These are phyloP conservation scores for Colletotrichum sp. DNA, from an alignment of 2,329 filamentous ascomycete genomes.

Conservation along the genomic window DNA sequence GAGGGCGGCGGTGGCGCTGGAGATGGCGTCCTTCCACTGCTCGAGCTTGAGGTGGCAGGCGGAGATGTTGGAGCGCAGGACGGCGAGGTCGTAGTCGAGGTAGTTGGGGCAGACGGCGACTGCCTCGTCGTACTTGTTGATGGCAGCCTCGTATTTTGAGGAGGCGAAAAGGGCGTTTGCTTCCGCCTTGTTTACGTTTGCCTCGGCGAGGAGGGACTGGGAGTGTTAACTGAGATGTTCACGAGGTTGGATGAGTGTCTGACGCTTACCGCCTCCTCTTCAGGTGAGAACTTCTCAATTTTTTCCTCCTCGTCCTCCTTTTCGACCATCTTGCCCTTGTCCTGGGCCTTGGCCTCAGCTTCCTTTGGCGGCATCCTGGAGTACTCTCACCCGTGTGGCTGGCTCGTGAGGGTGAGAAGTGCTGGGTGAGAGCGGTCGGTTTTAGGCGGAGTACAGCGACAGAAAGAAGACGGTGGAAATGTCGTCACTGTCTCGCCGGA, in stretches of 20 bases:
- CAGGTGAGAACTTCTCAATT: slow-evolving; percentile 51
- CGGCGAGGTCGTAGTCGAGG: slow-evolving; percentile 85
- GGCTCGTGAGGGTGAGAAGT: not conserved
- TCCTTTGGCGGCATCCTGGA: slow-evolving; percentile 4
- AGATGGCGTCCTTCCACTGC: slow-evolving; percentile 84
- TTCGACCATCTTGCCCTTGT: not conserved
- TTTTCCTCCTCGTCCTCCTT: slow-evolving; percentile 30
- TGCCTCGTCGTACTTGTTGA: slow-evolving; percentile 83
- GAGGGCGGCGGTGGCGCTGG: slow-evolving; percentile 74
- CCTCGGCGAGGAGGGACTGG: slow-evolving; percentile 72
- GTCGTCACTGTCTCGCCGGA: slow-evolving; percentile 15
- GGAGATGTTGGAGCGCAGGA: slow-evolving; percentile 86
- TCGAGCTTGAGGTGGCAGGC: slow-evolving; percentile 86
- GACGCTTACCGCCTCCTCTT: slow-evolving; percentile 60
- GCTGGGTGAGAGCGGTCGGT: not conserved
- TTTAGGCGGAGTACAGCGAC: not conserved
- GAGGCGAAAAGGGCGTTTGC: slow-evolving; percentile 83
- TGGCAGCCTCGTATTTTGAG: slow-evolving; percentile 75
- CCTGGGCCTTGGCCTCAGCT: not conserved
- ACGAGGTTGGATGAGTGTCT: not conserved
- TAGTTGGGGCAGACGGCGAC: slow-evolving; percentile 81
- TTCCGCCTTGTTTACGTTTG: slow-evolving; percentile 72
- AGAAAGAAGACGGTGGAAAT: not conserved
- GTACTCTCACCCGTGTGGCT: not conserved
- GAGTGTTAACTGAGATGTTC: not conserved